Base-by-base conservation (phyloP, 2,329 filamentous ascomycete species). In the Monilinia aucupariae region DNA sequence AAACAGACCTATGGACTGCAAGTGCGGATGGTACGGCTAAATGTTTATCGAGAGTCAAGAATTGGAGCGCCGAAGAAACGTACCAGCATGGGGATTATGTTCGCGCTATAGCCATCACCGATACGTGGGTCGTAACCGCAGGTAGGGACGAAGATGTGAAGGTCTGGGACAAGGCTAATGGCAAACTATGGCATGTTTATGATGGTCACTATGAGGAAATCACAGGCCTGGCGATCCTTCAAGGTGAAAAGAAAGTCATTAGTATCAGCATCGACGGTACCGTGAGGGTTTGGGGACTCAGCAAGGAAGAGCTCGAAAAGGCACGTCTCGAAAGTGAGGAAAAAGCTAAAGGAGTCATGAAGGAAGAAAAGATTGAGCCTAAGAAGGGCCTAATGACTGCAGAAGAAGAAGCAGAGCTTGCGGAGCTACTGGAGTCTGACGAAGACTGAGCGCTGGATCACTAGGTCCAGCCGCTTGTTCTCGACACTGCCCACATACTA, bases 151-250 rank as follows among this genome's bases (percentile, higher is more conserved):
- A 99, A 76, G 86, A 96, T 70, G 81, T 99, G 64, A 89, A 96
- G 70, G 83, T 97, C 10, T 99, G 93, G 93, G 89, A 96, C 74
- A 78, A 82, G 53, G 73, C 85, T 65, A 87, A 85, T 10, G 91
- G 90, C 5, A 85, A 88, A 73, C 78, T 96, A 39, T 83, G 88
- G 72, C 89, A 89, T 74, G 82, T 83, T 9, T 86, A 93, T 65
- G 82, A 85, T 45, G 94, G 94, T 0, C 94, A 99, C 77, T 97
- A 85, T 72, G 92, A 99, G 72, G 94, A 97, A 75, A 88, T 99
- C 17, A 97, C 91, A 0, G 91, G 88, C 43, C 76, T 97, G 50
- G 79, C 88, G 1, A 73, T 96, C 56, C 74, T 92, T 34, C 74
- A 76, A 32, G 77, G 76, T 6, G 79, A 77, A 25, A 79, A 79